A percentile compares a stretch with the other conserved stretches of the same genome.
Conservation (phyloP, 2,329 filamentous ascomycete genomes). For the Xylaria sp. region DNA sequence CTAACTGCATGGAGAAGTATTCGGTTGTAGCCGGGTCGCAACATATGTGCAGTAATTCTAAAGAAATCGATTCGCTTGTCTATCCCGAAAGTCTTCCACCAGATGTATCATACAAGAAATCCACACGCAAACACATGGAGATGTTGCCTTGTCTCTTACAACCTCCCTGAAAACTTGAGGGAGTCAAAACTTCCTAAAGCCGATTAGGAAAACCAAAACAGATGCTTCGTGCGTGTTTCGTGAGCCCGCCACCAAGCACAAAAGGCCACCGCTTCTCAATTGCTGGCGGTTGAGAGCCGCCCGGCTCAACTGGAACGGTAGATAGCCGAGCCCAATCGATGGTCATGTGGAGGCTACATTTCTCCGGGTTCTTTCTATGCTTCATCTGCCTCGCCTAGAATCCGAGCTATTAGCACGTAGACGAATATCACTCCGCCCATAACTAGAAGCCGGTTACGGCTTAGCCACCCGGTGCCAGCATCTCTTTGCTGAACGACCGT, state of each 20-base stretch:
- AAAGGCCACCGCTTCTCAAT: neutral
- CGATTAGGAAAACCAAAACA: conserved; percentile 7
- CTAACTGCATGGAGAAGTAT: neutral
- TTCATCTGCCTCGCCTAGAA: conserved; percentile 65
- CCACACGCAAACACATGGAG: conserved; percentile 1
- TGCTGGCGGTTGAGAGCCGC: neutral
- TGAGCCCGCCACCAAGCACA: neutral
- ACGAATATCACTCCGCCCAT: conserved; percentile 76
- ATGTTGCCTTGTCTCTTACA: conserved; percentile 17
- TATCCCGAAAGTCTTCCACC: conserved; percentile 18
- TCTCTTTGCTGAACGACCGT: conserved; percentile 79
- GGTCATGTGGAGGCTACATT: neutral
- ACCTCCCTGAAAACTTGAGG: neutral
- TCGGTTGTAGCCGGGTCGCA: neutral
- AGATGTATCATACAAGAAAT: conserved; percentile 28
- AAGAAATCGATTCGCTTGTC: conserved; percentile 23
- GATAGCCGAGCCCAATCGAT: neutral
- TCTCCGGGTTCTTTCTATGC: conserved; percentile 4
- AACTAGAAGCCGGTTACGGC: conserved; percentile 80
- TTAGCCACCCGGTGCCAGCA: conserved; percentile 83
- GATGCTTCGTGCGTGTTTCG: neutral
- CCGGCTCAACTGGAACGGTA: neutral
- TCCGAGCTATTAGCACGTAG: conserved; percentile 83
- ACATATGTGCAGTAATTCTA: conserved; percentile 9
- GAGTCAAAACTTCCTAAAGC: neutral